Evolutionary conservation across 495 filamentous ascomycete species (phyloP), one percentile per base, ranked within the genome.

Genomic region (Halenospora varia): DNA sequence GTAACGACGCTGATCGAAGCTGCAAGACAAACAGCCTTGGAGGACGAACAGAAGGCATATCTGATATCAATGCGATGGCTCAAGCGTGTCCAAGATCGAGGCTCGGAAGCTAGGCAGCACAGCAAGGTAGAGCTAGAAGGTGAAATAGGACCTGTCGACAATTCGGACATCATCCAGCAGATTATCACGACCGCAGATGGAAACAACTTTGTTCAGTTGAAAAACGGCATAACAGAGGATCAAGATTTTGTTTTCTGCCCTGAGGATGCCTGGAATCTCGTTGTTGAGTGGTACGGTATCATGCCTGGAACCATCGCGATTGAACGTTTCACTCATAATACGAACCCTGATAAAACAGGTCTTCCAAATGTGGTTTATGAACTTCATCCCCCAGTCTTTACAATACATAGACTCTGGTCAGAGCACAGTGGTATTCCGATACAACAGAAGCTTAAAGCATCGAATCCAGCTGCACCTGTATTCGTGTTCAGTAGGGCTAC

Each of bases 21-120:
- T 17, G 74, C 84, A 46, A 71, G 74, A 51, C 66, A 77, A 46
- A 66, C 72, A 4, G 75, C 78, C 4, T 68, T 85, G 25, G 62
- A 80, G 56, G 88, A 93, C 50, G 86, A 86, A 13, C 82, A 89
- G 59, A 80, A 83, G 60, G 89, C 84, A 25, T 96, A 86, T 63
- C 74, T 96, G 10, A 79, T 98, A 15, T 94, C 93, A 6, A 80
- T 75, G 18, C 71, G 76, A 50, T 98, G 94, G 94, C 76, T 97
- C 22, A 77, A 77, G 42, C 79, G 84, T 35, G 90, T 97, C 1
- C 74, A 87, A 57, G 78, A 87, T 11, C 80, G 90, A 55, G 83
- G 84, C 42, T 71, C 81, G 2, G 79, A 85, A 18, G 68, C 73
- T 65, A 70, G 48, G 72, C 78, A 58, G 75, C 73, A 13, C n/a